Percentiles rank a stretch among this genome's conserved stretches.
Evolutionary conservation across 1,139 yeast species (phyloP).

Genomic region (Zhuliangozyma parablackwelliae): DNA sequence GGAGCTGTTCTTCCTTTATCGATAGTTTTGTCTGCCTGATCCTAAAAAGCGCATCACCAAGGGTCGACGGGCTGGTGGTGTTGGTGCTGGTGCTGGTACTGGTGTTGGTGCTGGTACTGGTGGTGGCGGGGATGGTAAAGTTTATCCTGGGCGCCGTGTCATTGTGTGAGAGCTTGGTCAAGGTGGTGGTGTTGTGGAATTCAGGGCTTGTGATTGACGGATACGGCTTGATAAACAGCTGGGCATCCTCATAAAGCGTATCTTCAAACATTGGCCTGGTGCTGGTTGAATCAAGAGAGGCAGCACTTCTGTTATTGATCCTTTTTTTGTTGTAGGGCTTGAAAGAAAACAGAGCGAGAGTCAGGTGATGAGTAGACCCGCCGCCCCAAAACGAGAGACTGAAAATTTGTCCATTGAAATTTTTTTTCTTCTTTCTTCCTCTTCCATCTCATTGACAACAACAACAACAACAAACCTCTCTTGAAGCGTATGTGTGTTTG

Average conservation of each 20-base stretch:
- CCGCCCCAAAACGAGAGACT: too few relatives aligned
- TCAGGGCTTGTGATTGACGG: slow-evolving; percentile 2
- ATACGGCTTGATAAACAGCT: slow-evolving; percentile 4
- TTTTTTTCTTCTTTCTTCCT: too few relatives aligned
- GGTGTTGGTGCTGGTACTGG: not conserved
- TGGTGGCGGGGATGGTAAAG: slow-evolving; percentile 2
- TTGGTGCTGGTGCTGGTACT: slow-evolving; percentile 2
- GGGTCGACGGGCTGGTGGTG: slow-evolving; percentile 2
- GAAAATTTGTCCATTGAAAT: too few relatives aligned
- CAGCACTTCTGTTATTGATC: too few relatives aligned
- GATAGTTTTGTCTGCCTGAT: slow-evolving; percentile 11
- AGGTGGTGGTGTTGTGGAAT: slow-evolving; percentile 1
- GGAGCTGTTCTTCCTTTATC: slow-evolving; percentile 4
- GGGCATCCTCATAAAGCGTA: slow-evolving; percentile 11
- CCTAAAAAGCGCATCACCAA: slow-evolving; percentile 9
- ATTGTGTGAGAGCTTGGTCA: slow-evolving; percentile 9
- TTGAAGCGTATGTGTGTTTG: too few relatives aligned
- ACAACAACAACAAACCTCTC: too few relatives aligned
- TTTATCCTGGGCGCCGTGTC: slow-evolving; percentile 7
- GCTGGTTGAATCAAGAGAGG: not conserved
- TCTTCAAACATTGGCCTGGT: slow-evolving; percentile 4
- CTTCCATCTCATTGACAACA: too few relatives aligned
- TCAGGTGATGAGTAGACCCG: not conserved
- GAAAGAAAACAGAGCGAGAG: not conserved
- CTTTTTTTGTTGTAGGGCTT: too few relatives aligned